These are phyloP conservation scores for Pythium aquatile DNA, from an alignment of 352 stramenopile species.

Conservation along the genomic window DNA sequence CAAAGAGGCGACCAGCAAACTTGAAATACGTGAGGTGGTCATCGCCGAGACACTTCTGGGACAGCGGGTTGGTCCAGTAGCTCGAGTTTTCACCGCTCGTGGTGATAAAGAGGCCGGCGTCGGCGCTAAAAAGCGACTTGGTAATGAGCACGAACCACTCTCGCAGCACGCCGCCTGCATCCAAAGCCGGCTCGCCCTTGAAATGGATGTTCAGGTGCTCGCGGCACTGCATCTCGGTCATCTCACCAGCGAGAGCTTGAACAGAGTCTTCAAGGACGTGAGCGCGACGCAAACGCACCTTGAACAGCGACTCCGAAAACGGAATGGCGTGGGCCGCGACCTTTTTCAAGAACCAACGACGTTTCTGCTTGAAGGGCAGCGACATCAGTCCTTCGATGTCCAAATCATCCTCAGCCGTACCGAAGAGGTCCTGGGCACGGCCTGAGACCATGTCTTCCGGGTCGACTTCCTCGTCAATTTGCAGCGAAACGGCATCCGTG, in stretches of 20 bases:
- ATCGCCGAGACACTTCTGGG: slow-evolving; percentile 15
- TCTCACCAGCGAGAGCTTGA: slow-evolving; percentile 36
- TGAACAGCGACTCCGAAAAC: slow-evolving; percentile 62
- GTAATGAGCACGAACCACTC: slow-evolving; percentile 70
- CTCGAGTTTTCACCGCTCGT: slow-evolving; percentile 64
- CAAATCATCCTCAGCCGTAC: slow-evolving; percentile 15
- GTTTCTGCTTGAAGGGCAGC: slow-evolving; percentile 42
- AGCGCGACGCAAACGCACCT: slow-evolving; percentile 51
- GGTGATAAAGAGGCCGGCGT: slow-evolving; percentile 49
- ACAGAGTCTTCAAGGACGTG: slow-evolving; percentile 73
- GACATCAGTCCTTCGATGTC: slow-evolving; percentile 44
- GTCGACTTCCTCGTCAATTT: slow-evolving; percentile 1
- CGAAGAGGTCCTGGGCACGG: not conserved
- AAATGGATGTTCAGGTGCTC: slow-evolving; percentile 81
- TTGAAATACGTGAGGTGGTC: slow-evolving; percentile 57
- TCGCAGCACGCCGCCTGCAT: slow-evolving; percentile 59
- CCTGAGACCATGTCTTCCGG: not conserved
- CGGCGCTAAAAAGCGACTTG: slow-evolving; percentile 53
- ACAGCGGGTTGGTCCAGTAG: slow-evolving; percentile 72
- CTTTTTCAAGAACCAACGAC: slow-evolving; percentile 66
- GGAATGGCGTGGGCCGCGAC: slow-evolving; percentile 50
- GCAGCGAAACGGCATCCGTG: slow-evolving; percentile 24
- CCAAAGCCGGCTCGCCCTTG: slow-evolving; percentile 57
- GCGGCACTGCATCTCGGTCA: slow-evolving; percentile 29
- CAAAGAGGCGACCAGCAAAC: slow-evolving; percentile 58